Evolutionary conservation across 164 flowering plant genomes (phyloP), one percentile per base, ranked within the genome.

Genomic region (Vitis riparia): DNA sequence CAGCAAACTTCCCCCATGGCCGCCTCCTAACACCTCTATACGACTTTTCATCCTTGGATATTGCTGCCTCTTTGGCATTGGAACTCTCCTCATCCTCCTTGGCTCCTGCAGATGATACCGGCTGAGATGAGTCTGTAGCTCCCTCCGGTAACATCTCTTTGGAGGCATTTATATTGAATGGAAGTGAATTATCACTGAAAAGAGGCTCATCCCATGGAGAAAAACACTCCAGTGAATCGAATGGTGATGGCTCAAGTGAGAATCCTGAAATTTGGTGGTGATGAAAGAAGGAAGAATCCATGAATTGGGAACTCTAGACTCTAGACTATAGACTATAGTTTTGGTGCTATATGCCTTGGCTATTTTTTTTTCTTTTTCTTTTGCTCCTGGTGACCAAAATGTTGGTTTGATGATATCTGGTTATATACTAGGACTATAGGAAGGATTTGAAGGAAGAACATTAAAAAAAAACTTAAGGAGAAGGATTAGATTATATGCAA

Each of bases 1-100:
- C 89, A 14, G 91, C 89, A 55, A 51, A 88, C 57, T 86, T 88
- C 27, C 91, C 88, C 89, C 89, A 88, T 27, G 89, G 87, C 69
- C 89, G 59, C 71, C 74, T 70, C 44, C 93, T 68, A 3, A 87
- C 93, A 2, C 93, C 93, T 61, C 88, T 71, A 70, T 87, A 89
- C 1, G 73, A 48, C 69, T 78, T 81, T 48, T 73, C 74, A 55
- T 58, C 67, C 44, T 37, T 37, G 2, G 44, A 37, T 6, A 11
- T 57, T 7, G 10, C 23, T 16, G 4, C 27, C 12, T 8, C 16
- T 23, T 50, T 48, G 9, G 55, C 61, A 2, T 8, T 55, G 14
- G 78, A 74, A 32, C 29, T 72, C 8, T 75, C 81, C 32, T 77
- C 81, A 15, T 80, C 83, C 14, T 71, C 83, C 53, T 69, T 72